These are phyloP conservation scores for Melocanna baccifera DNA, from an alignment of 176 grass and related monocot genomes.

Conservation along the genomic window DNA sequence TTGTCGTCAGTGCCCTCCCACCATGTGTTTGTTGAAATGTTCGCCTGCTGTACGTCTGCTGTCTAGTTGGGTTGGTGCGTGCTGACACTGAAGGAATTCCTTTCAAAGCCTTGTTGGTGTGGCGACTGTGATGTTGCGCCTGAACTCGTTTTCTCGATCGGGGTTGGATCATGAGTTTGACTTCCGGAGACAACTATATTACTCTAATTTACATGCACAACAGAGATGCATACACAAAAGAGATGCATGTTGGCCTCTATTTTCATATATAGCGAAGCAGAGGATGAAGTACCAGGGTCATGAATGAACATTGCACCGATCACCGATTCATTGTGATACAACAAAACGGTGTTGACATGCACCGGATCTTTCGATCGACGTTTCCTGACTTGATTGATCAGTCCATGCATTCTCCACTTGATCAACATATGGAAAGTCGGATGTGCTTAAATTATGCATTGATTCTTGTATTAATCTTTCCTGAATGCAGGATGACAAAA, in stretches of 20 bases:
- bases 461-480: neutral
- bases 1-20: neutral
- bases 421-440: neutral
- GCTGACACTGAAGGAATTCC: neutral
- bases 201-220: neutral
- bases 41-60: neutral
- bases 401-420: neutral
- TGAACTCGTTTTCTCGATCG: neutral
- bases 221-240: neutral
- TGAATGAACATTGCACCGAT: neutral
- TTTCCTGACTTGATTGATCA: neutral
- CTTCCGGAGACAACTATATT: neutral
- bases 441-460: neutral
- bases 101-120: neutral
- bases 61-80: neutral
- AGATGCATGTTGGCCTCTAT: neutral
- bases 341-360: neutral
- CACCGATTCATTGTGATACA: neutral
- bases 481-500: conserved; percentile 49
- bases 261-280: neutral
- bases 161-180: neutral
- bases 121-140: neutral
- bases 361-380: neutral
- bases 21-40: conserved; percentile 37
- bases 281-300: neutral